Evolutionary conservation across 2,329 filamentous ascomycete species (phyloP), one percentile per base, ranked within the genome.

Genomic region (Bipolaris oryzae): DNA sequence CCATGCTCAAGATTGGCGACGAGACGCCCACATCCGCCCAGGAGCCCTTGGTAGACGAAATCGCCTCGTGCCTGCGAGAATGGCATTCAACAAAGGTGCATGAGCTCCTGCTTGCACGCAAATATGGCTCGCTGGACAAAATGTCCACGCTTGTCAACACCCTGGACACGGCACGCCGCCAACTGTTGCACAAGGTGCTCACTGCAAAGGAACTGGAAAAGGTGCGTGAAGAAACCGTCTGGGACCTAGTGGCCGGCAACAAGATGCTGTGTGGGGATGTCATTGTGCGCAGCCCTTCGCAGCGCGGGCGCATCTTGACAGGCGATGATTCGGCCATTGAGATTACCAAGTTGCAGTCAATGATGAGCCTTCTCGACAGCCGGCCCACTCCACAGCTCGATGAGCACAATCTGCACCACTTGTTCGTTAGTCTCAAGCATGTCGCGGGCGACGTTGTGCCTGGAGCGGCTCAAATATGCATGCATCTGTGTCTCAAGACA

Each of bases 51-150:
- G 93, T 99, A 21, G 95, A 99, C 77, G 95, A 99, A 76, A 98
- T 99, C 68, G 93, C 95, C 13, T 97, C 93, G 3, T 99, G 95
- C 74, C 79, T 99, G 61, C 87, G 95, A 67, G 95, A 99, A 83
- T 99, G 95, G 96, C 94, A 99, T 78, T 96, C 95, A 18, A 96
- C 93, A 16, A 96, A 97, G 72, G 83, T 99, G 15, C 96, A 99
- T 78, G 92, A 96, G 73, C 82, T 98, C 21, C 84, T 99, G 1
- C 84, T 99, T 7, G 87, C 87, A 18, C 86, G 92, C 58, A 87
- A 93, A 73, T 99, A 99, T 77, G 80, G 84, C 47, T 85, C 88
- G 52, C 81, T 99, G 53, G 92, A 96, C 68, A 87, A 89, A 61
- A 87, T 98, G 73, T 90, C 92, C 1, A 84, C 85, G 54, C 83